Evolutionary conservation across 2,329 filamentous ascomycete genomes (phyloP).

Genomic region (Clarireedia paspali): DNA sequence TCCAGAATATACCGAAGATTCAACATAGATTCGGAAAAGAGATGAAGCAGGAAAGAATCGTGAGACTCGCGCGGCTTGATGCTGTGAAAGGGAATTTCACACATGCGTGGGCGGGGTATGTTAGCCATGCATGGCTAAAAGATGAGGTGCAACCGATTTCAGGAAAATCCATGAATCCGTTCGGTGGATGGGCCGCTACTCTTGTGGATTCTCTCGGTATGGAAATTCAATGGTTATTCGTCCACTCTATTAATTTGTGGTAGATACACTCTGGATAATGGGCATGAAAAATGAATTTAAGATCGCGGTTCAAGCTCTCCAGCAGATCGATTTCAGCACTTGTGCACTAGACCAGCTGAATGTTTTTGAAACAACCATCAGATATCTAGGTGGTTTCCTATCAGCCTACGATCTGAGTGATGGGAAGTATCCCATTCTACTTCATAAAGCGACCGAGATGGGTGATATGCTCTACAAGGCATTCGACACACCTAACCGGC

Average conservation of each 20-base stretch:
- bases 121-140: slow-evolving; percentile 68
- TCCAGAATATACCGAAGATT: slow-evolving; percentile 15
- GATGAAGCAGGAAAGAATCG: slow-evolving; percentile 3
- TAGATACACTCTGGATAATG: slow-evolving; percentile 84
- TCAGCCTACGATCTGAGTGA: slow-evolving; percentile 31
- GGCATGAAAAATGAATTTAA: slow-evolving; percentile 70
- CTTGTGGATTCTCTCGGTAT: slow-evolving; percentile 53
- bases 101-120: slow-evolving; percentile 70
- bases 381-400: slow-evolving; percentile 32
- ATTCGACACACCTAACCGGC: slow-evolving; percentile 46
- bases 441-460: slow-evolving; percentile 26
- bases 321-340: slow-evolving; percentile 42
- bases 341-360: slow-evolving; percentile 20
- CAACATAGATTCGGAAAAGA: slow-evolving; percentile 17
- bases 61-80: slow-evolving; percentile 10
- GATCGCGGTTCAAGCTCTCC: slow-evolving; percentile 48
- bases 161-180: slow-evolving; percentile 62
- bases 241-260: slow-evolving; percentile 21
- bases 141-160: slow-evolving; percentile 75
- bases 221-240: background rate
- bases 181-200: slow-evolving; percentile 85
- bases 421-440: slow-evolving; percentile 20
- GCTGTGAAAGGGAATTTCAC: slow-evolving; percentile 20
- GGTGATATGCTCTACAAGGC: slow-evolving; percentile 28
- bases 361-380: slow-evolving; percentile 34